Evolutionary conservation across 2,329 filamentous ascomycete genomes (phyloP).

Genomic region (Neofusicoccum sp.): DNA sequence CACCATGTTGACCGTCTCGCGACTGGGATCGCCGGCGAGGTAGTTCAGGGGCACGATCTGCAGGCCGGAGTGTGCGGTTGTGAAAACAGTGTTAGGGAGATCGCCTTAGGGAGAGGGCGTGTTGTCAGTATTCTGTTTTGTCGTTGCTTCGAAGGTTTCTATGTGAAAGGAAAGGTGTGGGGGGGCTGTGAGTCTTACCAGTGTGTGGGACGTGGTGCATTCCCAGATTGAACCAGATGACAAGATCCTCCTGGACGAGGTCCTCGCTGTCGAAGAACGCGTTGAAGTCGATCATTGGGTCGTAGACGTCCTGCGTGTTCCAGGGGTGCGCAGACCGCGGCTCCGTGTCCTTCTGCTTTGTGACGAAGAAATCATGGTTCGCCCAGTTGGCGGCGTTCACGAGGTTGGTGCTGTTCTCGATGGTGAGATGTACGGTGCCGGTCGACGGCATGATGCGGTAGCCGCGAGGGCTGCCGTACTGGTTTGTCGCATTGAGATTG

Average conservation of each 20-base stretch:
- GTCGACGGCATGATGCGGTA: constrained; percentile 43
- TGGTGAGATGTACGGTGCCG: constrained; percentile 42
- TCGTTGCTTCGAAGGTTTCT: neutral
- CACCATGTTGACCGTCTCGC: constrained; percentile 41
- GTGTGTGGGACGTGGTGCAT: constrained; percentile 51
- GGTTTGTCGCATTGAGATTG: constrained; percentile 50
- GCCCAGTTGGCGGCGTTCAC: constrained; percentile 50
- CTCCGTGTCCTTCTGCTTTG: constrained; percentile 54
- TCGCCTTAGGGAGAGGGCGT: constrained; percentile 21
- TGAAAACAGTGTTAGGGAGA: constrained; percentile 55
- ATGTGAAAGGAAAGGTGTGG: neutral
- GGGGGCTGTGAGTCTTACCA: neutral
- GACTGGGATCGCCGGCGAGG: constrained; percentile 36
- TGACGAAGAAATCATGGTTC: constrained; percentile 52
- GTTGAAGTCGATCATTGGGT: constrained; percentile 53
- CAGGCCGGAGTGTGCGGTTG: constrained; percentile 46
- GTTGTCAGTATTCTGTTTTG: neutral
- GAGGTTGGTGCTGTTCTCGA: constrained; percentile 49
- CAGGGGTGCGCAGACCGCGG: constrained; percentile 46
- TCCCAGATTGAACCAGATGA: constrained; percentile 53
- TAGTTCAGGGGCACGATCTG: constrained; percentile 46
- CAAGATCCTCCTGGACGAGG: constrained; percentile 41
- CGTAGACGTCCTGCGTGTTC: constrained; percentile 45
- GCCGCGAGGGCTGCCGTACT: constrained; percentile 52
- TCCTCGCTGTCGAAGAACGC: constrained; percentile 50